Conservation (phyloP, 2,329 filamentous ascomycete species). For the Triangularia setosa region DNA sequence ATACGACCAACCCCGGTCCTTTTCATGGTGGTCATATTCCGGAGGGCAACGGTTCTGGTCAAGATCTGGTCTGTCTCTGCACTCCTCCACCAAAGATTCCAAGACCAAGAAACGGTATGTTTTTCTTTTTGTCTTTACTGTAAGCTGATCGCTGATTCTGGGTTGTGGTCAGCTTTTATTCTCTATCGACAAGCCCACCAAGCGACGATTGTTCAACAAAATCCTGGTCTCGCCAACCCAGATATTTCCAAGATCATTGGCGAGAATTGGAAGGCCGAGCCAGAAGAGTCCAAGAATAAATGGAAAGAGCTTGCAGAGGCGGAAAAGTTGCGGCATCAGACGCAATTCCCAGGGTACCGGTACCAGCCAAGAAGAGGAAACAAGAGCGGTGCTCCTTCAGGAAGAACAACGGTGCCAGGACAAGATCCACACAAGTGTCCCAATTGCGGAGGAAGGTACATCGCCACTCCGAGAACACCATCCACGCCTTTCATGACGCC, state of each 20-base stretch:
- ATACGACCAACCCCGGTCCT: slow-evolving; percentile 21
- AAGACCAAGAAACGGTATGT: slow-evolving; percentile 56
- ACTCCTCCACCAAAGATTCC: slow-evolving; percentile 55
- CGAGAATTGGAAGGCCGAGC: slow-evolving; percentile 79
- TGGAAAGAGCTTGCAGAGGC: slow-evolving; percentile 92
- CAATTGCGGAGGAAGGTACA: slow-evolving; percentile 68
- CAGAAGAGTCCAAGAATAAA: slow-evolving; percentile 68
- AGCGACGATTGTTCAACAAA: slow-evolving; percentile 70
- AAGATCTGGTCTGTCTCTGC: slow-evolving; percentile 52
- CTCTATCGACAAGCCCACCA: slow-evolving; percentile 94
- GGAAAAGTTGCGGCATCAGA: slow-evolving; percentile 85
- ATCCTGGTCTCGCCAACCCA: slow-evolving; percentile 89
- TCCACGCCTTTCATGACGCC: slow-evolving; percentile 43
- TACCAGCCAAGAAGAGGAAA: slow-evolving; percentile 78
- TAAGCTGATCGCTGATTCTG: slow-evolving; percentile 15
- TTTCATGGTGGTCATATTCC: not conserved
- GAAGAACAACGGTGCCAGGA: slow-evolving; percentile 28
- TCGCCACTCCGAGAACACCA: slow-evolving; percentile 59
- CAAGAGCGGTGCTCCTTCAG: slow-evolving; percentile 27
- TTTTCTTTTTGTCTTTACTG: slow-evolving; percentile 16
- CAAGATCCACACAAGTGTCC: slow-evolving; percentile 58
- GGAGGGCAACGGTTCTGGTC: not conserved
- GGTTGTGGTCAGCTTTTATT: slow-evolving; percentile 73
- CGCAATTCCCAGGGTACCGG: slow-evolving; percentile 87
- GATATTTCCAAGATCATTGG: slow-evolving; percentile 98